Base-by-base conservation (phyloP, 768 basidiomycete genomes). In the Russula compacta region DNA sequence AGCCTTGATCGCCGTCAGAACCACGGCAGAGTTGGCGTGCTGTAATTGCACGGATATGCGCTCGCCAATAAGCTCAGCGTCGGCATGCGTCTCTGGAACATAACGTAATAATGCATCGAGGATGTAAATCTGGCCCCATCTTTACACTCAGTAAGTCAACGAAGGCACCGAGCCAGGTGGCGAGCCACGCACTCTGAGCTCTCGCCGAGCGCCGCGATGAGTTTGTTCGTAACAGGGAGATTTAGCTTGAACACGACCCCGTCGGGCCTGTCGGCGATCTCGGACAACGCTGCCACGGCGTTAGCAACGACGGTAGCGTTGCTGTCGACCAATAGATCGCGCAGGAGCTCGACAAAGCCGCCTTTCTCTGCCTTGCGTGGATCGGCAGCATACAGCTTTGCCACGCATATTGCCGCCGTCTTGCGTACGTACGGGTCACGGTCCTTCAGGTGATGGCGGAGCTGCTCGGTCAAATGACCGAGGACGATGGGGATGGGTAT, bases 61-160 rank as follows among this genome's bases (percentile, higher is more conserved):
- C 72, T 99, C 97, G n/a, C 90, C 93, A 76, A 98, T 86, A 39
- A 89, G 77, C 73, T 97, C 92, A 10, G 97, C 97, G 69, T 99
- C 97, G 19, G 82, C 76, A 60, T 90, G 82, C 56, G 80, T 78
- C 67, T 93, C 87, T 4, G 97, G 97, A n/a, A 97, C 90, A 71
- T 89, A 98, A 42, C 94, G 90, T 58, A 99, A 73, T 35, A 99
- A 73, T 1, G 92, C 91, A 71, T 99, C 97, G 44, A 99, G 79
- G 65, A 99, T 98, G 70, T 98, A 99, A 55, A 98, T 93, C 73
- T 98, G 95, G 0, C 95, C 95, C 97, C 97, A 99, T 73, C 95
- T 99, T 71, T 12, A 66, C 67, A 35, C 66, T 32, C n/a, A 59
- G 60, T 59, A 53, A 42, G 56, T 29, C 55, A 36, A 47, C 8